These are phyloP conservation scores for Sicyos edulis DNA, from an alignment of 306 rosid genomes.

Conservation along the genomic window DNA sequence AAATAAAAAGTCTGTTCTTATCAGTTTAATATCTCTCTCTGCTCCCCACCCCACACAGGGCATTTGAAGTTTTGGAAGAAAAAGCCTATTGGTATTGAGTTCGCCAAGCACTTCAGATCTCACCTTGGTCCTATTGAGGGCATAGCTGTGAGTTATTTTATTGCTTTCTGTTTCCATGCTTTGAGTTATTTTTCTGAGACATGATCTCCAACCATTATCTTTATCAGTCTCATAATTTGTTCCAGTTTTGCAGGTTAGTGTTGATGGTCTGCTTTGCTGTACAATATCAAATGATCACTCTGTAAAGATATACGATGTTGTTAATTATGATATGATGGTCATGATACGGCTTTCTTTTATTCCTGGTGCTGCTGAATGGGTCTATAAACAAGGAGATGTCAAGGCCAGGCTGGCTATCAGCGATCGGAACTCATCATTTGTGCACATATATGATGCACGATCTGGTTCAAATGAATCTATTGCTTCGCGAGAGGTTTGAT, in stretches of 20 bases:
- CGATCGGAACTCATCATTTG: slow-evolving; percentile 66
- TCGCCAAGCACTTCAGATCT: slow-evolving; percentile 93
- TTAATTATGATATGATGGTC: slow-evolving; percentile 97
- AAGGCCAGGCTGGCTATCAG: slow-evolving; percentile 83
- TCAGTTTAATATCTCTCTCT: not conserved
- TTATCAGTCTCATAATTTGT: slow-evolving; percentile 40
- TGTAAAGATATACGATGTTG: slow-evolving; percentile 91
- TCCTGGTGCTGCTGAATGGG: slow-evolving; percentile 97
- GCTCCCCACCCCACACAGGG: slow-evolving; percentile 33
- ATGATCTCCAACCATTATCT: slow-evolving; percentile 10
- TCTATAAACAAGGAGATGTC: slow-evolving; percentile 90
- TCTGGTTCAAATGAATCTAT: slow-evolving; percentile 84
- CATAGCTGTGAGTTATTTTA: slow-evolving; percentile 60
- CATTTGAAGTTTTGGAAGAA: slow-evolving; percentile 99
- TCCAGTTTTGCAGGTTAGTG: slow-evolving; percentile 85
- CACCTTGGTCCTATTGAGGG: slow-evolving; percentile 98
- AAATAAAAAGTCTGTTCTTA: not conserved
- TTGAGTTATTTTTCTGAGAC: not conserved
- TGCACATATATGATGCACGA: slow-evolving; percentile 81
- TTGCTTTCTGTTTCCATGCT: slow-evolving; percentile 1
- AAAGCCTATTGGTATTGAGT: slow-evolving; percentile 76
- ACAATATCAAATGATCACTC: slow-evolving; percentile 82
- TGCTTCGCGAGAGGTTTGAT: slow-evolving; percentile 67
- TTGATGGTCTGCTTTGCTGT: slow-evolving; percentile 93
- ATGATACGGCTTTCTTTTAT: slow-evolving; percentile 70